Conservation (phyloP, 306 rosid species). For the Vicia faba region DNA sequence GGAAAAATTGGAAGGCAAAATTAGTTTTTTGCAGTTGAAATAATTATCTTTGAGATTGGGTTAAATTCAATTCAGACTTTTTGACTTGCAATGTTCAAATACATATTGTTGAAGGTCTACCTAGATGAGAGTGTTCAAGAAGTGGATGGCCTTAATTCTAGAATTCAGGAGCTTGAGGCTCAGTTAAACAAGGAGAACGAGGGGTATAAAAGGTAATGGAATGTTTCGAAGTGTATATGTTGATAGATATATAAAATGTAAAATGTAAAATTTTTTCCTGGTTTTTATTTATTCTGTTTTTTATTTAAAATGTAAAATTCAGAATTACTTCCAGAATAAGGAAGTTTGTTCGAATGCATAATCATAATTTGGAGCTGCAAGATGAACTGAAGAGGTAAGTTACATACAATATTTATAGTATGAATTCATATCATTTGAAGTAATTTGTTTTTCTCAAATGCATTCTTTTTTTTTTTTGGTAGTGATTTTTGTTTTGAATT, state of each 20-base stretch:
- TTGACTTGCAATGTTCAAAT: slow-evolving; percentile 31
- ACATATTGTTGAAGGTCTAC: slow-evolving; percentile 50
- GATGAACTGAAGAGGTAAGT: slow-evolving; percentile 78
- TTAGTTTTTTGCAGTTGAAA: slow-evolving; percentile 12
- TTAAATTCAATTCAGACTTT: slow-evolving; percentile 10
- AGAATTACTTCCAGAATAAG: slow-evolving; percentile 77
- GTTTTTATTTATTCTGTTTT: slow-evolving; percentile 26
- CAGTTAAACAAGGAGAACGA: slow-evolving; percentile 72
- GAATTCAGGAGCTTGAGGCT: slow-evolving; percentile 86
- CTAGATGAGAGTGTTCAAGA: slow-evolving; percentile 82
- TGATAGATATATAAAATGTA: background rate
- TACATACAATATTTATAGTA: slow-evolving; percentile 7
- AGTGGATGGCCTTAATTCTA: slow-evolving; percentile 78
- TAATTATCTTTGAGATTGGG: slow-evolving; percentile 17
- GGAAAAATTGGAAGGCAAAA: background rate
- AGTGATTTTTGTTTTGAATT: slow-evolving; percentile 26
- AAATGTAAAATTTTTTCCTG: slow-evolving; percentile 2
- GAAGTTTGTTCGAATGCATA: slow-evolving; percentile 71
- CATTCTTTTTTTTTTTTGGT: slow-evolving; percentile 4
- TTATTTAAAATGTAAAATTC: slow-evolving; percentile 46
- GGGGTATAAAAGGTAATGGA: slow-evolving; percentile 69
- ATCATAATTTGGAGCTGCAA: slow-evolving; percentile 61
- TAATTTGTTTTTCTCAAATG: slow-evolving; percentile 27
- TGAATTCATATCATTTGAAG: slow-evolving; percentile 24
- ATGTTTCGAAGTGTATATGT: slow-evolving; percentile 8